These are phyloP conservation scores for Hydrangea macrophylla DNA, from an alignment of 148 eudicot species.

Conservation along the genomic window DNA sequence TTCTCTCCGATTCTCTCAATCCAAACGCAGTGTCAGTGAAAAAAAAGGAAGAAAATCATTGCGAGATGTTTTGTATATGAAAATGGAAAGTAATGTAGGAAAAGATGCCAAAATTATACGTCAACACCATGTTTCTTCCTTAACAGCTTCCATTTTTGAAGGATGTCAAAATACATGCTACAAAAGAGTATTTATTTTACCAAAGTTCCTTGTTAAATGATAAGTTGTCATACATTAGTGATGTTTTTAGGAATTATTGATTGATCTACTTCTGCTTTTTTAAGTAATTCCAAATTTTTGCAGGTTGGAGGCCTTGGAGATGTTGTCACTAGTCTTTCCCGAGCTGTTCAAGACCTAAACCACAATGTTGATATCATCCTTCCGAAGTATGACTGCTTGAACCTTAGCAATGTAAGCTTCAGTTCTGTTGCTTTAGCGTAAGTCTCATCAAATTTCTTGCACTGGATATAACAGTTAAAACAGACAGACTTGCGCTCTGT, in stretches of 20 bases:
- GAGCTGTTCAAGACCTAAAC: slow-evolving; percentile 93
- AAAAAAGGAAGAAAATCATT: background rate
- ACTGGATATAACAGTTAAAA: background rate
- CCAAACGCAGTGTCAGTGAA: too few species aligned
- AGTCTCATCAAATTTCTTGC: background rate
- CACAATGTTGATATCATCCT: slow-evolving; percentile 82
- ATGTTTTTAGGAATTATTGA: background rate
- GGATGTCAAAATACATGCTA: background rate
- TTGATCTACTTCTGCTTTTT: background rate
- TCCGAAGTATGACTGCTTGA: slow-evolving; percentile 93
- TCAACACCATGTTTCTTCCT: background rate
- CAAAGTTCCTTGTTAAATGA: background rate
- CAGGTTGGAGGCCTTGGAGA: slow-evolving; percentile 99
- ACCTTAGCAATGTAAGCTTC: slow-evolving; percentile 72
- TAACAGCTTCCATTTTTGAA: background rate
- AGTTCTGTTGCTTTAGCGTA: slow-evolving; percentile 11
- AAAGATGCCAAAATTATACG: background rate
- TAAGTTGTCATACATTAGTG: background rate
- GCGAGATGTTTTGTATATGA: background rate
- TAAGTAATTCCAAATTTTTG: slow-evolving; percentile 15
- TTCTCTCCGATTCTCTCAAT: background rate
- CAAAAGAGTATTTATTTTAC: background rate
- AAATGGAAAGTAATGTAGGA: background rate
- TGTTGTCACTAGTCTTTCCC: slow-evolving; percentile 95
- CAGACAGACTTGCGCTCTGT: background rate